Evolutionary conservation across 225 moss, liverwort and hornwort species (phyloP), one percentile per base, ranked within the genome.

Genomic region (Straminergon stramineum): DNA sequence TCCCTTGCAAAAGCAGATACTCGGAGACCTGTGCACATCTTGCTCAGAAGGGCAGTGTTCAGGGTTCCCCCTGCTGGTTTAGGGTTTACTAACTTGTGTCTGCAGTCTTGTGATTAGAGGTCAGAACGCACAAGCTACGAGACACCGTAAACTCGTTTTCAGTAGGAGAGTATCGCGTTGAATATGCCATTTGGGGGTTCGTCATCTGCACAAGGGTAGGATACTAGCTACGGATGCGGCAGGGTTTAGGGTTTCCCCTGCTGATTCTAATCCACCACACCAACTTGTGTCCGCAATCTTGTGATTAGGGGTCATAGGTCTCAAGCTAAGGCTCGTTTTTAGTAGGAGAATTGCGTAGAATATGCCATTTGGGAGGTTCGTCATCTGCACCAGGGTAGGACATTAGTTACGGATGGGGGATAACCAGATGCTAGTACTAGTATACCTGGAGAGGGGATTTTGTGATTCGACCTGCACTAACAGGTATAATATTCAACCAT

Each of bases 371-470:
- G 90, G 53, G 85, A 60, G 86, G 84, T 80, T 75, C 52, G 81
- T 55, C 84, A 81, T 87, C 53, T 81, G 88, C 90, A 83, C 86
- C 70, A 85, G 82, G 83, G 85, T 88, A 85, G 92, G 79, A 86
- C 65, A 80, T 65, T 88, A 58, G 86, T 67, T 83, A 48, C 62
- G 88, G 69, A 88, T 66, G 69, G 70, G 58, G 32, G 86, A 66
- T 55, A 87, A 39, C 83, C 67, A 87, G 61, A 70, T 87, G 67
- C 74, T 79, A 75, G 66, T 67, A 30, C 67, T 81, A 88, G 65
- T 88, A 30, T 75, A 85, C 61, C 84, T 91, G 79, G 90, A 79
- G 88, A 87, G 91, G 75, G 90, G 81, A 89, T 91, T 91, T 86
- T 87, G 87, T 87, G 89, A 86, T 84, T 89, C 84, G 57, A 80